These are phyloP conservation scores for Annulohypoxylon maeteangense DNA, from an alignment of 495 filamentous ascomycete genomes.

Conservation along the genomic window DNA sequence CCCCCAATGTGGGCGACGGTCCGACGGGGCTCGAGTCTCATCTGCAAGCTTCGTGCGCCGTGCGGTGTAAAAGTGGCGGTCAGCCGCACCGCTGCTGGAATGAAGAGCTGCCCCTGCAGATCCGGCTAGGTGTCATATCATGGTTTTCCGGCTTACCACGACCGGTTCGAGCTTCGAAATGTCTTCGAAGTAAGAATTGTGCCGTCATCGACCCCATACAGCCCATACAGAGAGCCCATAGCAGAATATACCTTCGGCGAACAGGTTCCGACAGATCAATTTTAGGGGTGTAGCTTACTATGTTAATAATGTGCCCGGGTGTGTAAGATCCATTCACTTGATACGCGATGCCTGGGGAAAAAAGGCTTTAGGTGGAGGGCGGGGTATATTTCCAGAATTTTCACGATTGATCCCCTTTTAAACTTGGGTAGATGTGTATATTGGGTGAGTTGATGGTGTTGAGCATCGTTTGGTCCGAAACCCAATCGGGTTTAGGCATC, in stretches of 20 bases:
- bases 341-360: neutral
- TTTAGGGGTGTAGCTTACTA: neutral
- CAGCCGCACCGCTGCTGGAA: neutral
- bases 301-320: neutral
- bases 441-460: slow-evolving; percentile 6
- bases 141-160: neutral
- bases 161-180: neutral
- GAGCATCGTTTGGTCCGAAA: neutral
- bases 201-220: slow-evolving; percentile 3
- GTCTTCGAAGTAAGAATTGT: neutral
- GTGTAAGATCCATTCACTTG: slow-evolving; percentile 6
- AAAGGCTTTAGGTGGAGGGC: neutral
- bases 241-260: neutral
- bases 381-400: slow-evolving; percentile 3
- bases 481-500: slow-evolving; percentile 12
- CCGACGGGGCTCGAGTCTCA: neutral
- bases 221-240: neutral
- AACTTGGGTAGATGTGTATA: neutral
- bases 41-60: slow-evolving; percentile 9
- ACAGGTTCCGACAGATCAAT: neutral
- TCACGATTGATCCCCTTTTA: slow-evolving; percentile 4
- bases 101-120: neutral
- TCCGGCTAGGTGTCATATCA: neutral
- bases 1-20: neutral
- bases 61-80: slow-evolving; percentile 2